Base-by-base conservation (phyloP, 495 filamentous ascomycete species). In the Aspergillus nanangensis region DNA sequence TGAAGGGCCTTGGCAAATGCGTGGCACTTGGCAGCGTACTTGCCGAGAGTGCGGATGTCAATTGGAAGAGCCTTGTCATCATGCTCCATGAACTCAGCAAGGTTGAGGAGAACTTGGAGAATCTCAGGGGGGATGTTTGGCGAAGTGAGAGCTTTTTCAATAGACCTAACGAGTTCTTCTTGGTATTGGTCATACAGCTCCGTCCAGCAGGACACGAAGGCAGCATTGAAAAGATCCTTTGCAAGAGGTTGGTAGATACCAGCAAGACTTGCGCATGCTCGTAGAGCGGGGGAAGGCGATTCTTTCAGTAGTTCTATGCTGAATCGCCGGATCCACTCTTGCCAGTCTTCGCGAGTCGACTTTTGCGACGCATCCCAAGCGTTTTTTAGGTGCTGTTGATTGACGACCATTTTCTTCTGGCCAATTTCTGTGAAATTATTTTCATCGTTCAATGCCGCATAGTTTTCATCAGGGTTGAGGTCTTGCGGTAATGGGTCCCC, bases 1-100 rank as follows among this genome's bases (percentile, higher is more conserved):
- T 99, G 93, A 15, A 99, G 77, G 8, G 93, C 93, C 62, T 99
- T 99, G 14, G 93, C 93, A 62, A 93, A 97, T 5, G 93, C 93
- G 66, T 99, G 93, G 43, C 94, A 97, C 56, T 91, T 90, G 0
- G 83, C 90, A 11, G 93, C 93, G 58, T 96, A 94, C 55, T 88
- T 86, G 15, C 94, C 93, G 25, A 97, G 71, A 1, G 88, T 86
- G 24, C 93, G 81, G 46, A 99, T 95, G 62, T 99, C 94, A 52
- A 99, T 96, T 13, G 93, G 93, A 18, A 99, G 77, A 5, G 93
- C 93, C 58, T 97, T 97, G 60, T 99, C 93, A 56, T 97, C 93
- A 56, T 99, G 93, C 57, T 99, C 93, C 93, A 99, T 99, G 62
- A 97, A 99, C 55, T 99, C 93, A 3, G 91, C 93, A 11, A 99